Base-by-base conservation (phyloP, 192 early-diverging fungal genomes). In the Gamsiella multidivaricata region DNA sequence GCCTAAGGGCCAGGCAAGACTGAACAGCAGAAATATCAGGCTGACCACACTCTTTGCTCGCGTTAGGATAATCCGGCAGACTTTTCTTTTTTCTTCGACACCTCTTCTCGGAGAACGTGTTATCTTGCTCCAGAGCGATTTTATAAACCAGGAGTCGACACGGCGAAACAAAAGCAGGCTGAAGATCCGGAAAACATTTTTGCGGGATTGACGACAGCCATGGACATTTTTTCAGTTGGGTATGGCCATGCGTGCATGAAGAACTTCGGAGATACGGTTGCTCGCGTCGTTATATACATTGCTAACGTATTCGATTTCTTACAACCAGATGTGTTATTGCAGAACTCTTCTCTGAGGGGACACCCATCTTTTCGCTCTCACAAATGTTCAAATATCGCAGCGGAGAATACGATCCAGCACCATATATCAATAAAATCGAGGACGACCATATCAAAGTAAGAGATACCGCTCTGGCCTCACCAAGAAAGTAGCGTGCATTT, bases 181-280 rank as follows among this genome's bases (percentile, higher is more conserved):
- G 69, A 81, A 22, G 66, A 74, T 26, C 52, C 69, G 3, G 39
- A 54, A 4, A 62, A 80, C 29, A 62, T 63, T 6, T 69, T 71
- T 53, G 41, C 62, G 59, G 88, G 85, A 54, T 57, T 94, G 17
- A 92, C 85, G 32, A 82, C 90, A 14, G 91, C 89, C 9, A 99
- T 99, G 97, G 97, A 99, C 64, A 88, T 99, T 18, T 99, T 99
- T 80, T 93, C 94, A 2, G 76, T 94, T 9, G 97, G 97, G 93
- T 94, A 86, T 37, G 47, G 3, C 2, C 5, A 28, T 43, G 10
- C 18, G 9, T 42, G 3, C 22, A 7, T 33, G 5, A 52, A n/a
- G n/a, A n/a, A n/a, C n/a, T n/a, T n/a, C n/a, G n/a, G n/a, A n/a
- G n/a, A n/a, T n/a, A n/a, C n/a, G n/a, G n/a, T n/a, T n/a, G n/a